These are phyloP conservation scores for Aaosphaeria arxii DNA, from an alignment of 2,329 filamentous ascomycete genomes.

Conservation along the genomic window DNA sequence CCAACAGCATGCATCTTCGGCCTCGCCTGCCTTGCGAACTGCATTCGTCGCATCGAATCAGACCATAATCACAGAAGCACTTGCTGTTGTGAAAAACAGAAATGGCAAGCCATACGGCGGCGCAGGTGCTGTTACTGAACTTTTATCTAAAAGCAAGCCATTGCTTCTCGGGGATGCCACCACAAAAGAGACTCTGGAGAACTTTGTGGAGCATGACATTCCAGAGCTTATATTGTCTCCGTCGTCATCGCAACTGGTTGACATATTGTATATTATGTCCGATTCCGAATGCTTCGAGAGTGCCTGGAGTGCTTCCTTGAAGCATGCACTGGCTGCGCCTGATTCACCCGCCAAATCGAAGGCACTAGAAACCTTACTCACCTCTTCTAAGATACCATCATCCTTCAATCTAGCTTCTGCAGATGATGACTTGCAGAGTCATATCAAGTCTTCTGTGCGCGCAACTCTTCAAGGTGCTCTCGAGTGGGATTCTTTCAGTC, in stretches of 20 bases:
- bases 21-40: slow-evolving; percentile 7
- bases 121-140: slow-evolving; percentile 55
- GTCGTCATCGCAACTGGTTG: slow-evolving; percentile 64
- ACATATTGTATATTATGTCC: slow-evolving; percentile 56
- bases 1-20: slow-evolving; percentile 14
- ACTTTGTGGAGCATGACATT: slow-evolving; percentile 56
- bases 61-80: slow-evolving; percentile 47
- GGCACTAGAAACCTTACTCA: slow-evolving; percentile 31
- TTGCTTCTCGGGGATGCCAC: slow-evolving; percentile 40
- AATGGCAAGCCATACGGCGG: slow-evolving; percentile 68
- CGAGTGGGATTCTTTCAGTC: slow-evolving; percentile 36
- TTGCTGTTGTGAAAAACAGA: slow-evolving; percentile 50
- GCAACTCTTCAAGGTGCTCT: slow-evolving; percentile 26
- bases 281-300: slow-evolving; percentile 24
- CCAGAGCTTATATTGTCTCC: slow-evolving; percentile 63
- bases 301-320: slow-evolving; percentile 30
- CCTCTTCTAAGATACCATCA: slow-evolving; percentile 32
- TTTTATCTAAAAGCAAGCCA: slow-evolving; percentile 45
- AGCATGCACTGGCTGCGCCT: slow-evolving; percentile 19
- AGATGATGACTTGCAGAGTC: slow-evolving; percentile 34
- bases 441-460: slow-evolving; percentile 27
- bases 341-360: slow-evolving; percentile 25
- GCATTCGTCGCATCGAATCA: slow-evolving; percentile 34
- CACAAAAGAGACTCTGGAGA: slow-evolving; percentile 40
- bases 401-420: slow-evolving; percentile 34